These are phyloP conservation scores for Penicillium riverlandense DNA, from an alignment of 495 filamentous ascomycete species.

Conservation along the genomic window DNA sequence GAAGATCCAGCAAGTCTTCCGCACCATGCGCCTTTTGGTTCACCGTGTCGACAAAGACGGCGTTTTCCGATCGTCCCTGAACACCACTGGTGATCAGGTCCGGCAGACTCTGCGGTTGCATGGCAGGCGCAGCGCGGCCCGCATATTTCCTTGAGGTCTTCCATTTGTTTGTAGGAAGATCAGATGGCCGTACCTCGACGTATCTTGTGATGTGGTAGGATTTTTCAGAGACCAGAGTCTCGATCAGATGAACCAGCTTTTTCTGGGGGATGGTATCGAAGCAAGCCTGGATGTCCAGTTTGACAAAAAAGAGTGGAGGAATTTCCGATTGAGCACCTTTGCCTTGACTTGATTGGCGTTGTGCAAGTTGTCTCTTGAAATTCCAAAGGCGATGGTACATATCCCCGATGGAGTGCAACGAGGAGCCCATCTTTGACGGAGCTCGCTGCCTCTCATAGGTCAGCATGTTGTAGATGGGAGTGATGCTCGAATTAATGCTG, in stretches of 20 bases:
- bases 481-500: conserved; percentile 77
- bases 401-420: conserved; percentile 74
- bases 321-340: not conserved
- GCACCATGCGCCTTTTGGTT: conserved; percentile 44
- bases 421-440: conserved; percentile 59
- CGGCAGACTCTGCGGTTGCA: conserved; percentile 46
- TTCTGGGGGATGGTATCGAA: conserved; percentile 93
- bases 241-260: conserved; percentile 59
- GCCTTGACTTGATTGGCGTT: not conserved
- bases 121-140: conserved; percentile 46
- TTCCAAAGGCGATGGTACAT: conserved; percentile 67
- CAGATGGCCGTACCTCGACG: conserved; percentile 52
- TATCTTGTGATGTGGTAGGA: conserved; percentile 70
- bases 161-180: conserved; percentile 25
- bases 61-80: conserved; percentile 41
- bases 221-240: conserved; percentile 53
- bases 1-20: conserved; percentile 56
- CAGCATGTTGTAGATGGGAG: conserved; percentile 69
- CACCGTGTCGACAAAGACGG: conserved; percentile 67
- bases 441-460: conserved; percentile 66
- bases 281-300: conserved; percentile 84
- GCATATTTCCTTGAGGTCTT: conserved; percentile 47
- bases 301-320: conserved; percentile 68
- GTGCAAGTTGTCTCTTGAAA: conserved; percentile 47
- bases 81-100: conserved; percentile 45